Conservation (phyloP, 192 early-diverging fungal species). For the Oehlia diaphana region DNA sequence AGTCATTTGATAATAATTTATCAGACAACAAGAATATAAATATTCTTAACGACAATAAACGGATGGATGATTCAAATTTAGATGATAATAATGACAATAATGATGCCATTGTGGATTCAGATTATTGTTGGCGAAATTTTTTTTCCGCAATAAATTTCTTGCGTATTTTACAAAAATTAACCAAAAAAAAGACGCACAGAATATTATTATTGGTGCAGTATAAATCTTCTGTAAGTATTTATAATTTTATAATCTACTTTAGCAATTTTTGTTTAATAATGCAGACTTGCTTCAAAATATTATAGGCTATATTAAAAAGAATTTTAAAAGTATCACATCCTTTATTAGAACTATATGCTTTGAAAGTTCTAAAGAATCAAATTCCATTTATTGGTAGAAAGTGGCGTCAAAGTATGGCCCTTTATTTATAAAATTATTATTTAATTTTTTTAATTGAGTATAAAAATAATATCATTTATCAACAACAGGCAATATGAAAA, state of each 20-base stretch:
- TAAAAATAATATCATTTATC: not conserved
- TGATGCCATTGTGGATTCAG: constrained; percentile 17
- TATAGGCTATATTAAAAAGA: constrained; percentile 70
- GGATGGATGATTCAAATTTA: constrained; percentile 17
- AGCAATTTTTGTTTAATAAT: not conserved
- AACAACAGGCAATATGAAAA: constrained; percentile 69
- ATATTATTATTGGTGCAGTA: constrained; percentile 79
- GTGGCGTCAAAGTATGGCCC: constrained; percentile 64
- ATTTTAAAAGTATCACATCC: constrained; percentile 71
- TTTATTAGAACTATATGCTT: constrained; percentile 66
- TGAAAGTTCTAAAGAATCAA: constrained; percentile 82
- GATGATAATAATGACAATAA: constrained; percentile 33
- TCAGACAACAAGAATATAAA: no score
- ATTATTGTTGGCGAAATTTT: constrained; percentile 60
- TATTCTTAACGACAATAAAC: constrained; percentile 19
- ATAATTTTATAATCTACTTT: not conserved
- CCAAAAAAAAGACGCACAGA: constrained; percentile 75
- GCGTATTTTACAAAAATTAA: constrained; percentile 76
- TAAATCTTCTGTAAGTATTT: constrained; percentile 61
- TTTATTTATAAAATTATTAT: not conserved
- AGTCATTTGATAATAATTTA: constrained; percentile 2
- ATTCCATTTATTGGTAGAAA: constrained; percentile 76
- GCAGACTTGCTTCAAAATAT: not conserved
- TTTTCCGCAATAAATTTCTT: constrained; percentile 72
- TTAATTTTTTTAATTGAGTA: not conserved